Percentiles rank a stretch among this genome's conserved stretches.
These are phyloP conservation scores for Handroanthus guayacan DNA, from an alignment of 257 asterid genomes.

Conservation along the genomic window DNA sequence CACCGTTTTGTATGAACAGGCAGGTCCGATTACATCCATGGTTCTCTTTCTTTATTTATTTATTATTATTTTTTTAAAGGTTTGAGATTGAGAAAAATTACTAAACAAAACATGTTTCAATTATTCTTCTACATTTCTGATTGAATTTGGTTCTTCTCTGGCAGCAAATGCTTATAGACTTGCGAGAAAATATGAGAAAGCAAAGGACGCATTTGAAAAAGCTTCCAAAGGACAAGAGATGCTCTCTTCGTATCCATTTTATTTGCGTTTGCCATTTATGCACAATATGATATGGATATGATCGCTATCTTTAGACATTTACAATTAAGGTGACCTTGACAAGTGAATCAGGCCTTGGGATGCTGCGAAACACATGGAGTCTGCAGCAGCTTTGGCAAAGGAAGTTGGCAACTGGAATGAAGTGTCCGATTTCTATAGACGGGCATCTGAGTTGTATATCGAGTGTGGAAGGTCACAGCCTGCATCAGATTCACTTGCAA, in stretches of 20 bases:
- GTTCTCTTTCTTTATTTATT: not conserved
- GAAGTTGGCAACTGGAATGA: slow-evolving; percentile 85
- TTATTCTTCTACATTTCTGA: not conserved
- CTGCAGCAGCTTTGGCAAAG: slow-evolving; percentile 89
- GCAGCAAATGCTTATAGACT: slow-evolving; percentile 79
- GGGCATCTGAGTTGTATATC: slow-evolving; percentile 79
- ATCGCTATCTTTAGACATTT: not conserved
- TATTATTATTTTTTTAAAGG: slow-evolving; percentile 8
- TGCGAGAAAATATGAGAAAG: slow-evolving; percentile 73
- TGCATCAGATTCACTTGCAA: slow-evolving; percentile 96
- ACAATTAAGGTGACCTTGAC: slow-evolving; percentile 47
- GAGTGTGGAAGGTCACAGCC: slow-evolving; percentile 97
- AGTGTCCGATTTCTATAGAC: slow-evolving; percentile 87
- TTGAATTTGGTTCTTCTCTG: slow-evolving; percentile 24
- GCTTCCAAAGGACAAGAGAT: slow-evolving; percentile 99
- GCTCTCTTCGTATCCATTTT: slow-evolving; percentile 82
- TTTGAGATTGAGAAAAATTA: slow-evolving; percentile 13
- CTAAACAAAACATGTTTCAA: slow-evolving; percentile 2
- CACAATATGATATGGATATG: not conserved
- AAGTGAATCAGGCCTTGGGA: slow-evolving; percentile 90
- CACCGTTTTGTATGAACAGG: slow-evolving; percentile 88
- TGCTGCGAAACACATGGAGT: slow-evolving; percentile 98
- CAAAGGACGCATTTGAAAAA: slow-evolving; percentile 89
- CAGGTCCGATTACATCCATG: slow-evolving; percentile 55
- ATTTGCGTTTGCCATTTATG: slow-evolving; percentile 9